Evolutionary conservation across 805 yeast genomes (phyloP).

Genomic region (Metschnikowia santaceciliae): DNA sequence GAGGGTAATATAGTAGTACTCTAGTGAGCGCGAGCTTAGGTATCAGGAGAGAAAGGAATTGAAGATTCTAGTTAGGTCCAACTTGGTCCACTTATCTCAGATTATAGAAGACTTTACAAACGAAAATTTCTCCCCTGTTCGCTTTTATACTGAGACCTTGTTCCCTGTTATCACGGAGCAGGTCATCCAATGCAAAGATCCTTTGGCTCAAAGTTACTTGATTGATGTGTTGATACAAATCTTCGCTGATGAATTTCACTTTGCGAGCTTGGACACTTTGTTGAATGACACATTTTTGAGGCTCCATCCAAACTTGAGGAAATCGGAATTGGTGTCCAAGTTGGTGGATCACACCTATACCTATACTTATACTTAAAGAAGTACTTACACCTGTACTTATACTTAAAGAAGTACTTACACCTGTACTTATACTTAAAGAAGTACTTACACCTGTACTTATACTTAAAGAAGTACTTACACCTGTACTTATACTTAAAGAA

Average conservation of each 20-base stretch:
- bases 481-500: too few species aligned
- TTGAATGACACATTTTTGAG: constrained; percentile 58
- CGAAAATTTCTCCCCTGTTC: constrained; percentile 29
- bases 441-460: too few species aligned
- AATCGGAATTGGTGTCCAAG: constrained; percentile 61
- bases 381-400: too few species aligned
- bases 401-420: too few species aligned
- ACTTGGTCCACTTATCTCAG: constrained; percentile 83
- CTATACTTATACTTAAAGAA: too few species aligned
- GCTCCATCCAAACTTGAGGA: constrained; percentile 66
- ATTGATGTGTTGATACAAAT: constrained; percentile 90
- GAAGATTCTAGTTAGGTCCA: constrained; percentile 89
- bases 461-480: too few species aligned
- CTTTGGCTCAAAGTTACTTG: constrained; percentile 86
- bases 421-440: too few species aligned
- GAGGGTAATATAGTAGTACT: too few species aligned
- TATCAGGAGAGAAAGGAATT: constrained; percentile 80
- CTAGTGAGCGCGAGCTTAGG: constrained; percentile 72
- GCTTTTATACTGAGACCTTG: constrained; percentile 45
- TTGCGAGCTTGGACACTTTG: constrained; percentile 64
- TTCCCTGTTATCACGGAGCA: constrained; percentile 84
- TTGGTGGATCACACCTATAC: constrained; percentile 71
- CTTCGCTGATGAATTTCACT: constrained; percentile 89
- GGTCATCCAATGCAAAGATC: constrained; percentile 86
- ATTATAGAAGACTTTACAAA: constrained; percentile 65